These are phyloP conservation scores for Candida vaughaniae DNA, from an alignment of 805 yeast species.

Conservation along the genomic window DNA sequence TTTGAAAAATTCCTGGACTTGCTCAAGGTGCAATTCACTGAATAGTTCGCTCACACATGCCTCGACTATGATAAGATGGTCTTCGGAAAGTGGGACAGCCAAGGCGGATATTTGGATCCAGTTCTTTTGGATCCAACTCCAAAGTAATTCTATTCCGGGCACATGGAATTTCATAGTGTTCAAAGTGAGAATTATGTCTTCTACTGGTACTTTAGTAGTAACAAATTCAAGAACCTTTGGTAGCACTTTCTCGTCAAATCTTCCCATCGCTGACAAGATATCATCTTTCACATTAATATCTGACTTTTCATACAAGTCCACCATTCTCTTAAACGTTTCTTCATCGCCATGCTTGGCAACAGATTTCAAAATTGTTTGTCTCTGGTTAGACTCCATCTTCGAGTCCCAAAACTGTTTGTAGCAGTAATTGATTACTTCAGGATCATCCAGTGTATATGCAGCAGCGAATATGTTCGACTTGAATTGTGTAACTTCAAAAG, in stretches of 20 bases:
- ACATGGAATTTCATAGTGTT: slow-evolving; percentile 63
- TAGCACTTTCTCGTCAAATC: slow-evolving; percentile 52
- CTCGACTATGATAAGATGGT: background rate
- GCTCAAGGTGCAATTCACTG: slow-evolving; percentile 48
- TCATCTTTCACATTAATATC: slow-evolving; percentile 64
- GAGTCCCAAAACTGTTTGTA: slow-evolving; percentile 49
- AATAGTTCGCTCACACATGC: slow-evolving; percentile 52
- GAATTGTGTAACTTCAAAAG: background rate
- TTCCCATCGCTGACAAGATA: slow-evolving; percentile 69
- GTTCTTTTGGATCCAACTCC: slow-evolving; percentile 71
- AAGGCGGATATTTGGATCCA: slow-evolving; percentile 69
- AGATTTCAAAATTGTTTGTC: slow-evolving; percentile 61
- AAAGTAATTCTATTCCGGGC: slow-evolving; percentile 65
- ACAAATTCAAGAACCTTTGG: slow-evolving; percentile 55
- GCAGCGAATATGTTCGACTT: slow-evolving; percentile 1
- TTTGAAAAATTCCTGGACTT: slow-evolving; percentile 50
- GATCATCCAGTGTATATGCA: slow-evolving; percentile 41
- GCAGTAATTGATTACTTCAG: slow-evolving; percentile 55
- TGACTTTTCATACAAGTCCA: slow-evolving; percentile 49
- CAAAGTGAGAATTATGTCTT: slow-evolving; percentile 42
- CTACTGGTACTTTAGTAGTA: slow-evolving; percentile 49
- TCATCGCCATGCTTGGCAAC: slow-evolving; percentile 64
- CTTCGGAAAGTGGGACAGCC: slow-evolving; percentile 56
- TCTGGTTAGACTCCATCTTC: slow-evolving; percentile 67
- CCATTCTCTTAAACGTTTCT: slow-evolving; percentile 62